Percentiles rank a stretch among this genome's conserved stretches.
phyloP scores from a whole-genome alignment of 352 stramenopile genomes.

The Phytophthora hibernalis region DNA sequence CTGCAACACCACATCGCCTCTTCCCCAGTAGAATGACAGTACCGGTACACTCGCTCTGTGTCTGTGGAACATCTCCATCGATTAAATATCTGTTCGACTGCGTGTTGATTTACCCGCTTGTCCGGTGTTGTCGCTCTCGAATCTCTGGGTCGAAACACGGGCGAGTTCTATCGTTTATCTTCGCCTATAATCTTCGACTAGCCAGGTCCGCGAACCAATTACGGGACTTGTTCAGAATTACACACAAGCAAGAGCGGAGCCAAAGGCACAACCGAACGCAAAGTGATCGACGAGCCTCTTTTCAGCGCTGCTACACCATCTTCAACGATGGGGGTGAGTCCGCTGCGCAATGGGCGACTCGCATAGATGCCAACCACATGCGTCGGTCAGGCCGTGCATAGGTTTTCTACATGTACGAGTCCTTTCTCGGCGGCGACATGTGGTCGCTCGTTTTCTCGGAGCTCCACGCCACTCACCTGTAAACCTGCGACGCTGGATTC shows the following conservation, averaged over 20 bases:
- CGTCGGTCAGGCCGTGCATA: conserved; percentile 1
- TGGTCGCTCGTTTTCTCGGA: conserved; percentile 28
- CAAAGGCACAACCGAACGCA: conserved; percentile 17
- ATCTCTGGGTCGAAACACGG: conserved; percentile 16
- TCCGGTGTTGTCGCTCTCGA: not conserved
- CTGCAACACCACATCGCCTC: not conserved
- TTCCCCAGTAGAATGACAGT: not conserved
- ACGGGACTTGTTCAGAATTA: conserved; percentile 1
- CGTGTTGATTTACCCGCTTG: conserved; percentile 11
- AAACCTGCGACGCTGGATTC: conserved; percentile 21
- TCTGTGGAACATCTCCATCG: not conserved
- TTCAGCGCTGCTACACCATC: conserved; percentile 23
- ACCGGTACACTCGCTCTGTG: not conserved
- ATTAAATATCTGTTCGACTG: not conserved
- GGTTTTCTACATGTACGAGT: not conserved
- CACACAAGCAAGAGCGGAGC: no score
- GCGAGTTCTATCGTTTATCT: no score
- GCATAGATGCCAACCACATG: not conserved
- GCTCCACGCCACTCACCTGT: conserved; percentile 13
- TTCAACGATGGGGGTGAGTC: conserved; percentile 38
- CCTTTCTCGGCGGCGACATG: conserved; percentile 25
- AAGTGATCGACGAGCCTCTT: conserved; percentile 21
- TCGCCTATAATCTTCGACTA: conserved; percentile 10
- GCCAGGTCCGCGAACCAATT: conserved; percentile 13
- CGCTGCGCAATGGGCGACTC: not conserved